Conservation (phyloP, 805 yeast species). For the Yamadazyma akitaensis region DNA sequence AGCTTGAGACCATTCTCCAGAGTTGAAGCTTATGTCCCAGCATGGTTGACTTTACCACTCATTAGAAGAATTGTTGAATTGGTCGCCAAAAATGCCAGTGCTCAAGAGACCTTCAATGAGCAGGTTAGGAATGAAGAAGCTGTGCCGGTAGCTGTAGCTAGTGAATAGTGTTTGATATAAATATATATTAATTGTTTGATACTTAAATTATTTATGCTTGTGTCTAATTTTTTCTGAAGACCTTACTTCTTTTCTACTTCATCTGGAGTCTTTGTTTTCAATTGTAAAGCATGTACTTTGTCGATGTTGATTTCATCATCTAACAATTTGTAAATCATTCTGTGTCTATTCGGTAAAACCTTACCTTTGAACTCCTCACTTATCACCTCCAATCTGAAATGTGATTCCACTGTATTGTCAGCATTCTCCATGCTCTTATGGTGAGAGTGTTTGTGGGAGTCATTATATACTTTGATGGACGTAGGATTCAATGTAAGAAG, state of each 20-base stretch:
- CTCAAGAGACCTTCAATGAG: conserved; percentile 44
- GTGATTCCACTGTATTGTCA: conserved; percentile 70
- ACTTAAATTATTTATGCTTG: background rate
- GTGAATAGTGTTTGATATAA: background rate
- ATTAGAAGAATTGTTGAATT: conserved; percentile 86
- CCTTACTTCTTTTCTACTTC: conserved; percentile 11
- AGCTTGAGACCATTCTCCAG: conserved; percentile 74
- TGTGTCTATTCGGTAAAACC: conserved; percentile 69
- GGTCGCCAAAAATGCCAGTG: conserved; percentile 78
- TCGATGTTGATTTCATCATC: conserved; percentile 66
- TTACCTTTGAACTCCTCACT: conserved; percentile 66
- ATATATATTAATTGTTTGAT: conserved; percentile 4
- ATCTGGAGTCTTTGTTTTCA: conserved; percentile 65
- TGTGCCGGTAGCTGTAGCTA: background rate
- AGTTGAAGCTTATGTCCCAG: conserved; percentile 90
- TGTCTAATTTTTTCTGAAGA: background rate
- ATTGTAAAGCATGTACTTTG: conserved; percentile 86
- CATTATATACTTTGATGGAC: conserved; percentile 59
- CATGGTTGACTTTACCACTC: conserved; percentile 85
- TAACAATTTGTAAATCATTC: conserved; percentile 65
- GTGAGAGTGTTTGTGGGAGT: conserved; percentile 83
- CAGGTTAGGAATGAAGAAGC: conserved; percentile 5
- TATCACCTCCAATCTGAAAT: conserved; percentile 72
- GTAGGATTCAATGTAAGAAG: conserved; percentile 38
- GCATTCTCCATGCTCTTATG: conserved; percentile 82